Conservation (phyloP, 495 filamentous ascomycete species). For the Neurospora sp. region DNA sequence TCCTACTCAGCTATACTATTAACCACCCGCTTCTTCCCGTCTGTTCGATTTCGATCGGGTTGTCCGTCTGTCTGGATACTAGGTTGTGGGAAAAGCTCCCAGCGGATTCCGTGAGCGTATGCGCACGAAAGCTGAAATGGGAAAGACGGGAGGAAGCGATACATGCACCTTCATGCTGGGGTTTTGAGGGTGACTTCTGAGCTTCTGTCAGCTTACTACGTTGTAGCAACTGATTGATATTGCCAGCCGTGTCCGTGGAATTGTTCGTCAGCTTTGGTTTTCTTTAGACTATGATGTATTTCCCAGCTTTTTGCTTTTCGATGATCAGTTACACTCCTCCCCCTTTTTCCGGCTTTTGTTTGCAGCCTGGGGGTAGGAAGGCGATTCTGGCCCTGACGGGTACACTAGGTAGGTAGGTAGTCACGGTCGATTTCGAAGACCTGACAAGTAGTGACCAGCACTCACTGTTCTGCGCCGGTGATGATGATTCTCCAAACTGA, state of each 20-base stretch:
- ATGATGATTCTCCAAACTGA: not conserved
- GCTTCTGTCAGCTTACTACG: not conserved
- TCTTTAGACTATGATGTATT: not conserved
- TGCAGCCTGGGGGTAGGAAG: no score
- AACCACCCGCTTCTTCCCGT: not conserved
- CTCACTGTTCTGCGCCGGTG: no score
- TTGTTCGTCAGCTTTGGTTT: not conserved
- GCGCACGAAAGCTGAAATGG: not conserved
- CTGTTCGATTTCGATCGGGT: not conserved
- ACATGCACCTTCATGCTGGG: not conserved
- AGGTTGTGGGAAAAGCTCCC: no score
- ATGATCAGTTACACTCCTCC: not conserved
- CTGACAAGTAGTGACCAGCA: no score
- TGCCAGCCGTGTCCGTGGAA: not conserved
- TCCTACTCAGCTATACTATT: not conserved
- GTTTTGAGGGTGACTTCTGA: not conserved
- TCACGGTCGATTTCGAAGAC: no score
- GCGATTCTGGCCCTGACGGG: no score
- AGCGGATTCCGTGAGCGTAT: not conserved
- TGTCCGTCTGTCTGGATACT: not conserved
- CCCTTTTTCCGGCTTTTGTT: no score
- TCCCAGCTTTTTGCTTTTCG: not conserved
- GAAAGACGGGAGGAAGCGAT: not conserved
- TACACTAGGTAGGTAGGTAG: no score
- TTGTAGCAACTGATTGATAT: not conserved